Evolutionary conservation across 2,329 filamentous ascomycete species (phyloP).

Genomic region (Ophiostoma quercus): DNA sequence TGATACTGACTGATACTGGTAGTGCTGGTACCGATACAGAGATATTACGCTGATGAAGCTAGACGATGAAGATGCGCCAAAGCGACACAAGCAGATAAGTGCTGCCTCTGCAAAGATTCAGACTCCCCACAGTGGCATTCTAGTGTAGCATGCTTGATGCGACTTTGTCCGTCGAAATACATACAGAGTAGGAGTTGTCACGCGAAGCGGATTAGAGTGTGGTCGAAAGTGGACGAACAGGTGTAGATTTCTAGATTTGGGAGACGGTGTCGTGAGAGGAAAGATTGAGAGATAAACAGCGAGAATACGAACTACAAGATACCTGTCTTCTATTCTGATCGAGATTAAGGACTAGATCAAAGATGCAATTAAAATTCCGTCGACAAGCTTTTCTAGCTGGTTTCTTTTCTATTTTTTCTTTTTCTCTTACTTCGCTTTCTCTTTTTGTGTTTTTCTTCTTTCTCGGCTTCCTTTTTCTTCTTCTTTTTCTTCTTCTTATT

Average conservation of each 20-base stretch:
- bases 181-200: background rate
- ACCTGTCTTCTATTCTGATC: background rate
- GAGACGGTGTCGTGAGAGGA: background rate
- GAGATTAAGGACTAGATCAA: background rate
- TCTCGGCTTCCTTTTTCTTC: background rate
- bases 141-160: background rate
- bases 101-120: background rate
- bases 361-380: background rate
- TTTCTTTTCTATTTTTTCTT: background rate
- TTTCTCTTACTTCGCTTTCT: background rate
- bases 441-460: background rate
- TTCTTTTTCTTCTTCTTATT: background rate
- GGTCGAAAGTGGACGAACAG: background rate
- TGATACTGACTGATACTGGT: background rate
- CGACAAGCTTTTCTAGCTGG: background rate
- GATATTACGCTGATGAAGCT: background rate
- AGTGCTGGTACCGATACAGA: background rate
- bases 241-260: slow-evolving; percentile 6
- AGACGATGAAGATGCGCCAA: background rate
- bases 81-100: background rate
- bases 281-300: background rate
- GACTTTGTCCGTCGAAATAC: background rate
- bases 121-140: slow-evolving; percentile 4
- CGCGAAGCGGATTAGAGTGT: background rate
- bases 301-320: background rate